These are phyloP conservation scores for Tuber microsphaerosporum DNA, from an alignment of 495 filamentous ascomycete species.

Conservation along the genomic window DNA sequence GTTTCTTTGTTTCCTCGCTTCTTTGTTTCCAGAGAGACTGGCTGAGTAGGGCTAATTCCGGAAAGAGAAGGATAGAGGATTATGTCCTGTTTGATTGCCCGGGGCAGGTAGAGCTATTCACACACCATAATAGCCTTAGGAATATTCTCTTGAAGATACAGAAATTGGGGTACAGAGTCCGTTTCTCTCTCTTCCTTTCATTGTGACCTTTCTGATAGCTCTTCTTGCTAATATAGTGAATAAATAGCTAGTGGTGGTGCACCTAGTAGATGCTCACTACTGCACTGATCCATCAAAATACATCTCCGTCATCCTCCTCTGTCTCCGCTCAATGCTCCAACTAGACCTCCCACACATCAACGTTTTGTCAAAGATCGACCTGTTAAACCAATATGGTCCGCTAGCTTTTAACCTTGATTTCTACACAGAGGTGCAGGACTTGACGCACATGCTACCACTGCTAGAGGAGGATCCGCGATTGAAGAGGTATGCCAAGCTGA, in stretches of 20 bases:
- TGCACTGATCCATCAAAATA: constrained; percentile 87
- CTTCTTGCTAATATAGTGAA: constrained; percentile 11
- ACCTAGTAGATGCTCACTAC: constrained; percentile 86
- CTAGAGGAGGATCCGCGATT: constrained; percentile 55
- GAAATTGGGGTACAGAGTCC: constrained; percentile 85
- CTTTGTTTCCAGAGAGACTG: constrained; percentile 17
- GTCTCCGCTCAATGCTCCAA: constrained; percentile 91
- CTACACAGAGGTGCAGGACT: constrained; percentile 96
- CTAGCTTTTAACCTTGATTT: constrained; percentile 91
- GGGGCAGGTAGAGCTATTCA: constrained; percentile 93
- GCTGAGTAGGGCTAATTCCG: background rate
- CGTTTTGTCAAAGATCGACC: constrained; percentile 95
- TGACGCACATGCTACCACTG: constrained; percentile 71
- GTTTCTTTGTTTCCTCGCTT: background rate
- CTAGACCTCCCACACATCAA: constrained; percentile 94
- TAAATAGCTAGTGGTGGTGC: constrained; percentile 73
- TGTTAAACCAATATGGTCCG: constrained; percentile 66
- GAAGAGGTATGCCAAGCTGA: constrained; percentile 72
- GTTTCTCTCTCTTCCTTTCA: constrained; percentile 24
- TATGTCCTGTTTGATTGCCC: constrained; percentile 95
- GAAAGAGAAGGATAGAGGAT: constrained; percentile 54
- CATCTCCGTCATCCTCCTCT: constrained; percentile 85
- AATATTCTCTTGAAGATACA: constrained; percentile 85
- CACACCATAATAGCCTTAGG: constrained; percentile 79
- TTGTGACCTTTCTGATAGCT: background rate